These are phyloP conservation scores for Herpomyces periplanetae DNA, from an alignment of 2,329 filamentous ascomycete species.

Conservation along the genomic window DNA sequence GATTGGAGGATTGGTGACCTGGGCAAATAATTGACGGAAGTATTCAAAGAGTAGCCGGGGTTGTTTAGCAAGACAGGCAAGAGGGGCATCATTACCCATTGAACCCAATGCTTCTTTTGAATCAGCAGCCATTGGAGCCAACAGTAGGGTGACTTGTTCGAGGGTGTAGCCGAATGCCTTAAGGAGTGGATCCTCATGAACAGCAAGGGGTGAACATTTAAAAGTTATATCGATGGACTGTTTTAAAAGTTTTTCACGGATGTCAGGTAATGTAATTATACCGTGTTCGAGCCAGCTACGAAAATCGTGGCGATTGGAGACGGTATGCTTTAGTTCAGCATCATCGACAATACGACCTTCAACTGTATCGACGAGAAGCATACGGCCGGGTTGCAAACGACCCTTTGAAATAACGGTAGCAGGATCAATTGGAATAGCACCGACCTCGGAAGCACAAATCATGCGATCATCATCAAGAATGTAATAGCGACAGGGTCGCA, in stretches of 20 bases:
- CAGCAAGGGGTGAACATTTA: slow-evolving; percentile 21
- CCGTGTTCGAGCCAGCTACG: slow-evolving; percentile 51
- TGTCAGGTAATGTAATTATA: slow-evolving; percentile 36
- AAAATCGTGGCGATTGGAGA: slow-evolving; percentile 60
- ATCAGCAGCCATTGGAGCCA: slow-evolving; percentile 82
- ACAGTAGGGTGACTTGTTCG: slow-evolving; percentile 62
- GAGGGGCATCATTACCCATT: slow-evolving; percentile 83
- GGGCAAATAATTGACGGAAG: slow-evolving; percentile 85
- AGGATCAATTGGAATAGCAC: slow-evolving; percentile 61
- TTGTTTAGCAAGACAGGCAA: slow-evolving; percentile 61
- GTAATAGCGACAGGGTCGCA: slow-evolving; percentile 84
- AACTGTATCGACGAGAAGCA: slow-evolving; percentile 75
- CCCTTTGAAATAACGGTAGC: slow-evolving; percentile 73
- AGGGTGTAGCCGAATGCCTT: slow-evolving; percentile 75
- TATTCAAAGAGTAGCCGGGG: slow-evolving; percentile 74
- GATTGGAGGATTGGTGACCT: slow-evolving; percentile 90
- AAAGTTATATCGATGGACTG: slow-evolving; percentile 21
- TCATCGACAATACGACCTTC: slow-evolving; percentile 79
- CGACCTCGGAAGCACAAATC: slow-evolving; percentile 83
- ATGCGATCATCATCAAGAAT: slow-evolving; percentile 87
- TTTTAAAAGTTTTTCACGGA: slow-evolving; percentile 20
- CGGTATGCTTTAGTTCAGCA: slow-evolving; percentile 51
- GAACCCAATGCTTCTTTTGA: slow-evolving; percentile 88
- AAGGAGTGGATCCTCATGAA: slow-evolving; percentile 51
- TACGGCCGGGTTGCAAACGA: slow-evolving; percentile 63